Base-by-base conservation (phyloP, 139 green algal species). In the Chlorella sorokiniana region DNA sequence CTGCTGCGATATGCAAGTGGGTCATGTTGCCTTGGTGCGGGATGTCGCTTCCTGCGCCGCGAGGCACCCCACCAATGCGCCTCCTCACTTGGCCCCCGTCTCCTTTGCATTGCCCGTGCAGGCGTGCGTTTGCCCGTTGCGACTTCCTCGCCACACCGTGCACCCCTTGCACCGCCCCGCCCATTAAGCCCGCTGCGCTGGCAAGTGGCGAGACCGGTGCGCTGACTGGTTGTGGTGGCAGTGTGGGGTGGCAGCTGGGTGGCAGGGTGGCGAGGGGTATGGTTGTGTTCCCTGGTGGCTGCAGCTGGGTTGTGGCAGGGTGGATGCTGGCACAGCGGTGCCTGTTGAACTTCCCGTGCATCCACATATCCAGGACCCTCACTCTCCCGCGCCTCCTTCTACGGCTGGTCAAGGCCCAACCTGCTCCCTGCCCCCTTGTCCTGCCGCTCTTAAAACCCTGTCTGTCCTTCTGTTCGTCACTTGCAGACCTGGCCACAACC, bases 71-170 rank as follows among this genome's bases (percentile, higher is more conserved):
- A 33, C 56, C 48, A 56, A 11, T 16, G 14, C 48, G 11, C 48
- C 48, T 56, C 48, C 48, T 25, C 48, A 11, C 48, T 11, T 16
- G 48, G 11, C 48, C 14, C 11, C 16, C 48, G 14, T 11, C 48
- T 56, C 48, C 16, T 56, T 56, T 16, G 48, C 42, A 40, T 27
- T 42, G 27, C 42, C 10, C 40, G 5, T 61, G 69, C 71, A 78
- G 71, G 69, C 83, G 22, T 64, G 77, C 45, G 1, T 81, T 74
- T n/a, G n/a, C 29, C 14, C 27, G 2, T 20, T 62, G 91, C 9
- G 87, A 97, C 59, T 76, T 93, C 8, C 83, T 96, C 37, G 64
- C 84, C 4, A 93, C 88, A 0, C 93, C 93, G 67, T 90, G 89
- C 31, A 88, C 83, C 5, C 86, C 89, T 31, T 73, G 73, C 61